These are phyloP conservation scores for Arthroderma sp. DNA, from an alignment of 2,329 filamentous ascomycete genomes.

Conservation along the genomic window DNA sequence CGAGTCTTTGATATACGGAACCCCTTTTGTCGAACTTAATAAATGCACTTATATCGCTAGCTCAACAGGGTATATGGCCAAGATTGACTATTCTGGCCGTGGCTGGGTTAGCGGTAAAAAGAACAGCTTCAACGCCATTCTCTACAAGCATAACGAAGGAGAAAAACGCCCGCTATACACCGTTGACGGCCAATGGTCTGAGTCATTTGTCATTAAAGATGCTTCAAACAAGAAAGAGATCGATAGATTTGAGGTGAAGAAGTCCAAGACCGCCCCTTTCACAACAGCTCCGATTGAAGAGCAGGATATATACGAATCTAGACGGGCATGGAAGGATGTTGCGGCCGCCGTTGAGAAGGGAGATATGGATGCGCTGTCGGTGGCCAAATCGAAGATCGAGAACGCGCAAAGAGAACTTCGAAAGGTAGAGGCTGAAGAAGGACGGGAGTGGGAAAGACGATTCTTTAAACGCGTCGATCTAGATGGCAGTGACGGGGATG, in stretches of 20 bases:
- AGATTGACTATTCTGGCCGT: slow-evolving; percentile 85
- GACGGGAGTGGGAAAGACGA: slow-evolving; percentile 63
- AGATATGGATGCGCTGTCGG: slow-evolving; percentile 68
- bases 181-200: slow-evolving; percentile 84
- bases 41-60: slow-evolving; percentile 74
- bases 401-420: slow-evolving; percentile 70
- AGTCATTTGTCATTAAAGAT: slow-evolving; percentile 65
- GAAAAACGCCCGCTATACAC: slow-evolving; percentile 59
- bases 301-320: slow-evolving; percentile 78
- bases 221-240: slow-evolving; percentile 43
- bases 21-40: slow-evolving; percentile 82
- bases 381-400: slow-evolving; percentile 81
- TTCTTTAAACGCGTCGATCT: slow-evolving; percentile 54
- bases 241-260: slow-evolving; percentile 50
- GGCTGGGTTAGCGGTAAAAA: slow-evolving; percentile 95
- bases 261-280: slow-evolving; percentile 52
- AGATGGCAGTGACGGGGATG: slow-evolving; percentile 12
- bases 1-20: slow-evolving; percentile 65
- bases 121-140: slow-evolving; percentile 67
- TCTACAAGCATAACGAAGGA: slow-evolving; percentile 59
- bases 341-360: slow-evolving; percentile 66
- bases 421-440: slow-evolving; percentile 61
- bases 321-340: slow-evolving; percentile 78
- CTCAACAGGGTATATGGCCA: slow-evolving; percentile 72
- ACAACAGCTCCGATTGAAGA: slow-evolving; percentile 58